phyloP scores from a whole-genome alignment of 139 green algal genomes.

The Ettlia oleoabundans region DNA sequence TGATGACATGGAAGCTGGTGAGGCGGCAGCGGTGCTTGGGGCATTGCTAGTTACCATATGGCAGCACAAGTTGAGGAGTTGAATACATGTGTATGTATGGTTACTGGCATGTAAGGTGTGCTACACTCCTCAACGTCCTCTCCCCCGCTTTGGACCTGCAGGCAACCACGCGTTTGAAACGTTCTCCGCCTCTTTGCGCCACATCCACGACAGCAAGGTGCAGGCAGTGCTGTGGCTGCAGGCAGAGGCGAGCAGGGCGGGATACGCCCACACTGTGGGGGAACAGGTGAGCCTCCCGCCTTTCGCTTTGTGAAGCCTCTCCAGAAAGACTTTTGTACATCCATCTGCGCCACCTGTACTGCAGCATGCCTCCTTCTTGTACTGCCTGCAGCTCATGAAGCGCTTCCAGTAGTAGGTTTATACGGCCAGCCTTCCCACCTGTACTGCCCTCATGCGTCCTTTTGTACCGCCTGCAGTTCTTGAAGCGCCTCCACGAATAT shows the following conservation, averaged over 20 bases:
- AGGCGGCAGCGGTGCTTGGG: too few relatives aligned
- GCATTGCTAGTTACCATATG: too few relatives aligned
- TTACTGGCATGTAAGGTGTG: too few relatives aligned
- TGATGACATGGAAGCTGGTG: slow-evolving; percentile 8
- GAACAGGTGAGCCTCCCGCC: slow-evolving; percentile 9
- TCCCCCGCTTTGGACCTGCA: background rate
- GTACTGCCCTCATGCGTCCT: background rate
- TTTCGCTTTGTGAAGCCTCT: too few relatives aligned
- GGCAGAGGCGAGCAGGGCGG: slow-evolving; percentile 8
- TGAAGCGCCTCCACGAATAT: background rate
- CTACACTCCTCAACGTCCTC: too few relatives aligned
- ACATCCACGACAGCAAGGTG: background rate
- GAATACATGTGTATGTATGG: too few relatives aligned
- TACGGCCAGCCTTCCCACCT: too few relatives aligned
- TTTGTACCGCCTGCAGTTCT: slow-evolving; percentile 6
- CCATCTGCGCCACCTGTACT: too few relatives aligned
- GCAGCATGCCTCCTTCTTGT: too few relatives aligned
- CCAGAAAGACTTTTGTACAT: too few relatives aligned
- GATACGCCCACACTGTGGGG: background rate
- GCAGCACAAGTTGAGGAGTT: too few relatives aligned
- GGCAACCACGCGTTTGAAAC: slow-evolving; percentile 38
- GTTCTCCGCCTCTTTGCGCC: background rate
- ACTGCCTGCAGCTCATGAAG: background rate
- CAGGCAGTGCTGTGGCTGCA: slow-evolving; percentile 25
- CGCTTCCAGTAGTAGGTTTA: slow-evolving; percentile 2